A percentile compares a stretch with the other conserved stretches of the same genome.
phyloP scores from a whole-genome alignment of 2,329 filamentous ascomycete genomes.

The Orbilia oligospora region DNA sequence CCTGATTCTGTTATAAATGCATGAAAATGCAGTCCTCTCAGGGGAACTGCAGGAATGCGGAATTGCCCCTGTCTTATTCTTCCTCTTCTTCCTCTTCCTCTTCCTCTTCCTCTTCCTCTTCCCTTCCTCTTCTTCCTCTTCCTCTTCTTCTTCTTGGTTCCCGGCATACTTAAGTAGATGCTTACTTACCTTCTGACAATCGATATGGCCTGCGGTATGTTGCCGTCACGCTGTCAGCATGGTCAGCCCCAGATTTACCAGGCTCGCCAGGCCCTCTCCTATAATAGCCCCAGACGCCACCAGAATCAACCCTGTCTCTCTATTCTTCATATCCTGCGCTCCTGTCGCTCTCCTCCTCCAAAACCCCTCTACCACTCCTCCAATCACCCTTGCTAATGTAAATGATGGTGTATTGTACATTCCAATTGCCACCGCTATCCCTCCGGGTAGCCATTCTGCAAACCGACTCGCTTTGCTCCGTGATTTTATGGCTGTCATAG shows the following conservation, averaged over 20 bases:
- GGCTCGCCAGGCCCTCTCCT: slow-evolving; percentile 91
- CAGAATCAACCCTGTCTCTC: slow-evolving; percentile 86
- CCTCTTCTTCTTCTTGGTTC: too few relatives aligned
- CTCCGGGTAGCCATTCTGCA: slow-evolving; percentile 78
- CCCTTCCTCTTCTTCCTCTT: too few relatives aligned
- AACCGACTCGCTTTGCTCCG: slow-evolving; percentile 66
- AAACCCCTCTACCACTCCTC: slow-evolving; percentile 82
- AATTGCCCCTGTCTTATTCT: neutral
- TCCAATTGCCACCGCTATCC: slow-evolving; percentile 92
- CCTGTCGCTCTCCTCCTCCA: slow-evolving; percentile 75
- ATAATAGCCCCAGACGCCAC: slow-evolving; percentile 90
- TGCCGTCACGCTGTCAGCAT: slow-evolving; percentile 71
- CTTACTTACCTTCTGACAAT: too few relatives aligned
- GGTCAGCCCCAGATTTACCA: slow-evolving; percentile 87
- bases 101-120: too few relatives aligned
- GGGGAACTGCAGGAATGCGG: too few relatives aligned
- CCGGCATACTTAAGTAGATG: too few relatives aligned
- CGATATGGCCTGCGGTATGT: neutral
- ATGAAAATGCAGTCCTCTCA: too few relatives aligned
- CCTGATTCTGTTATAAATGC: neutral
- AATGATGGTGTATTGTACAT: slow-evolving; percentile 99
- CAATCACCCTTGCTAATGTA: slow-evolving; percentile 87
- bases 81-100: neutral
- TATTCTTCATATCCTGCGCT: slow-evolving; percentile 66
- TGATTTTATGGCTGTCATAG: slow-evolving; percentile 76